Base-by-base conservation (phyloP, 176 grass and related monocot species). In the Avena eriantha region DNA sequence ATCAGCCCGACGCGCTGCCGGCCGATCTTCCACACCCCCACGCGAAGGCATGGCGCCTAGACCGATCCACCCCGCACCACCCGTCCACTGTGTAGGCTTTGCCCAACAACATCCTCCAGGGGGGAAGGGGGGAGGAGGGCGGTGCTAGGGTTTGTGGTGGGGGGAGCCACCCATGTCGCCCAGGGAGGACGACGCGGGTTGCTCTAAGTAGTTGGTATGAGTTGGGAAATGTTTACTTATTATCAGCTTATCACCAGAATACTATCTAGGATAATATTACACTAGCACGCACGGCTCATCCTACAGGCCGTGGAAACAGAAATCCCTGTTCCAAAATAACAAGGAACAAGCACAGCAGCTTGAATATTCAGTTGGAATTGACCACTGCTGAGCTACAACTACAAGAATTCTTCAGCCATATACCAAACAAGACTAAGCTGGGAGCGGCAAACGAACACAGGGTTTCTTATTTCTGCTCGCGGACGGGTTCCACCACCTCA, bases 401-500 rank as follows among this genome's bases (percentile, higher is more conserved):
- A 21, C 67, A 35, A 35, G 74, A 9, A 56, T 55, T 76, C 48
- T 46, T 72, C 16, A 64, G 57, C 45, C 46, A 3, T 24, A 73
- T 24, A 73, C 8, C 36, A 39, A 74, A 46, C 18, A 41, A 46
- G 10, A 72, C 71, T 34, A 29, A 5, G n/a, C 51, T 71, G 21
- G 14, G 15, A 48, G 14, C 10, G n/a, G 69, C 7, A 46, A 60
- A 76, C 11, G 1, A n/a, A 18, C 8, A 18, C 5, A 64, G 19
- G 36, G 19, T 39, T 55, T 12, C 74, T 94, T 64, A 96, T 83
- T 94, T 96, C 80, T 94, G 89, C 35, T 86, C 80, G 6, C 47
- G 77, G 3, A 83, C 69, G 1, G 90, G 43, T 43, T 98, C 90
- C 4, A 94, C 87, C 67, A 96, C 83, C 77, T 98, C 94, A 39